These are phyloP conservation scores for Entrophospora sp. DNA, from an alignment of 192 early-diverging fungal species.

Conservation along the genomic window DNA sequence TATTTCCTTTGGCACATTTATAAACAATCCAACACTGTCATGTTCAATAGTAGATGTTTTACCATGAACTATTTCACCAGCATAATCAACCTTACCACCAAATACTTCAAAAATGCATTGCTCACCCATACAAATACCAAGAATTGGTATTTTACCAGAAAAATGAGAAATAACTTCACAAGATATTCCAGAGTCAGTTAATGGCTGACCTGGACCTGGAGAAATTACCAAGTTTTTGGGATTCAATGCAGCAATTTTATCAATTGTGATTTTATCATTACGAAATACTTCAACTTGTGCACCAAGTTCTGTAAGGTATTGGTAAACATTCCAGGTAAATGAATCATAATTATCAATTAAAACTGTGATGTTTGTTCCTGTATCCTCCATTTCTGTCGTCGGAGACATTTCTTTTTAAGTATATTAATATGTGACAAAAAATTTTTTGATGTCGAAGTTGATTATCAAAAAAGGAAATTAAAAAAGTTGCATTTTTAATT, in stretches of 20 bases:
- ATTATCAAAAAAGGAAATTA: too few relatives aligned
- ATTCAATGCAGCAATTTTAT: slow-evolving; percentile 68
- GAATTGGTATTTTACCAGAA: slow-evolving; percentile 90
- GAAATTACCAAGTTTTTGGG: slow-evolving; percentile 94
- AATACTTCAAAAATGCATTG: slow-evolving; percentile 97
- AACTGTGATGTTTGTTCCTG: slow-evolving; percentile 51
- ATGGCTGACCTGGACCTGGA: slow-evolving; percentile 94
- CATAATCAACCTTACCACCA: slow-evolving; percentile 85
- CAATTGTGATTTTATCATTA: slow-evolving; percentile 89
- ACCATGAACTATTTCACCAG: slow-evolving; percentile 96
- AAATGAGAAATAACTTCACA: slow-evolving; percentile 78
- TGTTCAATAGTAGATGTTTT: slow-evolving; percentile 89
- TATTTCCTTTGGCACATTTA: slow-evolving; percentile 75
- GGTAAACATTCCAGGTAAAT: slow-evolving; percentile 99
- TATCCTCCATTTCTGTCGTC: too few relatives aligned
- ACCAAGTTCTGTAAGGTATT: slow-evolving; percentile 83
- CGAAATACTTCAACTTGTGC: slow-evolving; percentile 88
- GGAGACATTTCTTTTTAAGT: too few relatives aligned
- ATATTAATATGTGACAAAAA: too few relatives aligned
- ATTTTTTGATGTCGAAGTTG: too few relatives aligned
- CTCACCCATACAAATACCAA: slow-evolving; percentile 95
- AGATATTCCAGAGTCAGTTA: slow-evolving; percentile 83
- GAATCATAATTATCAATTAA: slow-evolving; percentile 98
- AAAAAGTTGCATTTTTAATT: too few relatives aligned
- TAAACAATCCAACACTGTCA: slow-evolving; percentile 83